Evolutionary conservation across 1,284 basidiomycete species (phyloP), one percentile per base, ranked within the genome.

Genomic region (Xerocomus minutiporus): DNA sequence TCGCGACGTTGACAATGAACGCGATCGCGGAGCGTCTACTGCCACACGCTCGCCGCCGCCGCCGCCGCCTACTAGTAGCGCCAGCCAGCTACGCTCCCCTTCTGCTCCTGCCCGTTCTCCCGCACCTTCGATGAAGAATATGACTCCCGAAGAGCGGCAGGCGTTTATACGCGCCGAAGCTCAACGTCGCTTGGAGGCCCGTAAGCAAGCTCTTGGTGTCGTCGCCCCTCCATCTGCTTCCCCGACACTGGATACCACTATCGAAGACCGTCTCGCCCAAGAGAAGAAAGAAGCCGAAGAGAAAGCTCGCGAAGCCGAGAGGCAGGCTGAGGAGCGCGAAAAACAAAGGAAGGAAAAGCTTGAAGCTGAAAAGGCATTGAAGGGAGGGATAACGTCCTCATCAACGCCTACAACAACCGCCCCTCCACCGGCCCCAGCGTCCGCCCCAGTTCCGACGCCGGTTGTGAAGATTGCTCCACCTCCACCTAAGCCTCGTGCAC

Each of bases 251-350:
- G 93, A 95, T 67, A 83, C 81, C 12, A 80, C 75, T 50, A 88
- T 94, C 3, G 89, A 91, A 65, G 89, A 92, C 61, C 75, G 93
- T 29, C 76, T 97, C 1, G 85, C 83, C 26, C 78, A 85, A 61
- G 94, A 97, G 67, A 87, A 86, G 72, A 83, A 82, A 66, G 90
- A 93, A 67, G 91, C 89, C 0, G 91, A 93, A 63, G 91, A 91
- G 67, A 89, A 86, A 66, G 82, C 80, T 0, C 78, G 77, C 46
- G 72, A 77, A 39, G 89, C 89, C 0, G 90, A 94, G 66, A 81
- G 79, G 61, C 87, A 88, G 61, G 86, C 88, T 2, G 84, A 88
- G 56, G 86, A 88, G 56, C 76, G 89, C 52, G 89, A 91, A 61
- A 79, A 80, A 46, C 68, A 81, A 43, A 78, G 91, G 48, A 77